Evolutionary conservation across 345 rosid genomes (phyloP), one percentile per base, ranked within the genome.

Genomic region (Salix purpurea): DNA sequence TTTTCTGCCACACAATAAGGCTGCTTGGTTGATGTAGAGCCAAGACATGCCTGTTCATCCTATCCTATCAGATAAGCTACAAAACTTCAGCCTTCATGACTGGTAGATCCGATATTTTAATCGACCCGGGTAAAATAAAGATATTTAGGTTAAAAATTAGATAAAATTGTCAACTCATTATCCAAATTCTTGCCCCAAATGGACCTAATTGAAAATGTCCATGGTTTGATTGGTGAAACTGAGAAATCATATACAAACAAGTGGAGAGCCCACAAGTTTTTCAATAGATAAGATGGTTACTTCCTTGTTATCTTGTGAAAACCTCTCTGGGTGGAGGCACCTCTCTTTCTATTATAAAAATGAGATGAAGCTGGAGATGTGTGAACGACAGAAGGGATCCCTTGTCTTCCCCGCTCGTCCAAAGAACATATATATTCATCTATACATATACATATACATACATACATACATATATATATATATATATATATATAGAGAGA

Each of bases 311-410:
- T 37, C 6, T 12, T 2, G 8, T 7, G 56, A 65, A 69, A 56
- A 30, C n/a, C 74, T 7, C 74, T 76, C 61, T 68, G 61, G 26
- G 0, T 44, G 36, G 36, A 34, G 36, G 12, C 72, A 39, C 50
- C 42, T 34, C 7, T 36, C 42, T 34, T 60, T 66, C 61, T 26
- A 37, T 70, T 64, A 26, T 24, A 61, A 39, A 73, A 75, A 10
- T 37, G 18, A 19, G 21, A 73, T 8, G 72, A 78, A 66, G 69
- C 48, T 60, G 76, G 62, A 65, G 74, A 77, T 74, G 80, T 80
- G 82, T 28, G 82, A 80, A 52, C 19, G 81, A 76, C 85, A 73
- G 80, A 80, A 82, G 66, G 80, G 82, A 82, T 78, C 70, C 80
- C 75, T 85, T 75, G 79, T 61, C 67, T 23, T 72, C 70, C 70